A percentile compares a stretch with the other conserved stretches of the same genome.
Evolutionary conservation across 805 yeast genomes (phyloP).

Genomic region (Pichia rugopelliculosa): DNA sequence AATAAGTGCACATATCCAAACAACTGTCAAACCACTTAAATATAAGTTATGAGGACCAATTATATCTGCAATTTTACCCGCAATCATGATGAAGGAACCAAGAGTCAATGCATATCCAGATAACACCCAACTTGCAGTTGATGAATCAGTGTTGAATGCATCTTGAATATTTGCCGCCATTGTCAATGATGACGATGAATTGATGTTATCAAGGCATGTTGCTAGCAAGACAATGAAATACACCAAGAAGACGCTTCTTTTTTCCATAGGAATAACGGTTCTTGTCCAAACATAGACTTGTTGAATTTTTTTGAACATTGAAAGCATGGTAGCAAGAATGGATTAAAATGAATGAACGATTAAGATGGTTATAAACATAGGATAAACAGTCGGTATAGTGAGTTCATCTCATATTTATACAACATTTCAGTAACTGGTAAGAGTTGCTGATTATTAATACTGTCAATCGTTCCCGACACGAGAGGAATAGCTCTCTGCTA

Average conservation of each 20-base stretch:
- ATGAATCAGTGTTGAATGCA: conserved; percentile 30
- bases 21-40: conserved; percentile 14
- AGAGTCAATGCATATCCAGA: conserved; percentile 38
- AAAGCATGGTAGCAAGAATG: neutral
- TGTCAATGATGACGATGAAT: conserved; percentile 21
- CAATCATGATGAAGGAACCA: conserved; percentile 36
- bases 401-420: too few relatives aligned
- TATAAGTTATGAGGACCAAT: conserved; percentile 32
- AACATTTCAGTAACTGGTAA: too few relatives aligned
- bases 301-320: too few relatives aligned
- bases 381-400: too few relatives aligned
- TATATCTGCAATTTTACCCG: conserved; percentile 37
- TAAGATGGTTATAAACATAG: too few relatives aligned
- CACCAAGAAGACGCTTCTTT: conserved; percentile 13
- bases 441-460: too few relatives aligned
- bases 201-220: conserved; percentile 21
- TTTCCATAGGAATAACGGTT: conserved; percentile 14
- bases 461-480: too few relatives aligned
- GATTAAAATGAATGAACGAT: neutral
- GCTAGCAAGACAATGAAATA: conserved; percentile 11
- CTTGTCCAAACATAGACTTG: neutral
- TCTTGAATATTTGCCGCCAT: conserved; percentile 25
- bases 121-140: conserved; percentile 35
- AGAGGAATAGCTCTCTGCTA: too few relatives aligned
- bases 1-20: conserved; percentile 25